phyloP scores from a whole-genome alignment of 2,329 filamentous ascomycete genomes.

The Fusarium nanum region DNA sequence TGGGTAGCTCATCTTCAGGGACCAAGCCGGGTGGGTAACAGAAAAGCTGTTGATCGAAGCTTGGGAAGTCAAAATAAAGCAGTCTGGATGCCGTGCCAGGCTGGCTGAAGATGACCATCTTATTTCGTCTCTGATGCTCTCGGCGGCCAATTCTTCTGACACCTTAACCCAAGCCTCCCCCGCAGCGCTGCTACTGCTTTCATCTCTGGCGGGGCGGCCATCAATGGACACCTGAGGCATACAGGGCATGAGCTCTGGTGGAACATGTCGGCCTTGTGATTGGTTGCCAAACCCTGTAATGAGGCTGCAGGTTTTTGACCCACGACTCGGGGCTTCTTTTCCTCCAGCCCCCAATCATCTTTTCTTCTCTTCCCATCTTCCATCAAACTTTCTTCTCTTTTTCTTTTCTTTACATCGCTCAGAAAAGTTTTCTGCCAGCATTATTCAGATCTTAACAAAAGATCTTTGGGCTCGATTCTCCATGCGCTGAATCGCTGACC shows the following conservation, averaged over 20 bases:
- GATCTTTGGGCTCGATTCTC: constrained; percentile 36
- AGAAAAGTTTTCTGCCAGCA: constrained; percentile 14
- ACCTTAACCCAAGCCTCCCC: not conserved
- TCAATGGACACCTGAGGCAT: constrained; percentile 37
- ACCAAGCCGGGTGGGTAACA: not conserved
- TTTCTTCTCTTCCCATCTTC: constrained; percentile 40
- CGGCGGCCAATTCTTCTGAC: not conserved
- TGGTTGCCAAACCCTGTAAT: constrained; percentile 30
- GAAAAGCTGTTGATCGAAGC: not conserved
- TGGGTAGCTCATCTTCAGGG: constrained; percentile 9
- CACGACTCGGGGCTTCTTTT: constrained; percentile 43
- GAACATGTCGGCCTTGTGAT: constrained; percentile 28
- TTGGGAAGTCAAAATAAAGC: not conserved
- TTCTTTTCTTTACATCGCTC: constrained; percentile 31
- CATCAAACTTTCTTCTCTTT: constrained; percentile 34
- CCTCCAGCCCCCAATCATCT: constrained; percentile 45
- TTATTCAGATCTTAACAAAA: constrained; percentile 37
- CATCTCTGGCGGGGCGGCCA: constrained; percentile 1
- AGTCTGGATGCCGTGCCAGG: not conserved
- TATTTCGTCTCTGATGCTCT: not conserved
- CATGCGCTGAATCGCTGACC: constrained; percentile 42
- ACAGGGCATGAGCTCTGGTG: constrained; percentile 28
- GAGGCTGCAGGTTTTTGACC: constrained; percentile 30
- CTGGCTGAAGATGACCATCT: not conserved
- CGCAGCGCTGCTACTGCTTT: not conserved